Base-by-base conservation (phyloP, 352 stramenopile species). In the Pythium coloratum region DNA sequence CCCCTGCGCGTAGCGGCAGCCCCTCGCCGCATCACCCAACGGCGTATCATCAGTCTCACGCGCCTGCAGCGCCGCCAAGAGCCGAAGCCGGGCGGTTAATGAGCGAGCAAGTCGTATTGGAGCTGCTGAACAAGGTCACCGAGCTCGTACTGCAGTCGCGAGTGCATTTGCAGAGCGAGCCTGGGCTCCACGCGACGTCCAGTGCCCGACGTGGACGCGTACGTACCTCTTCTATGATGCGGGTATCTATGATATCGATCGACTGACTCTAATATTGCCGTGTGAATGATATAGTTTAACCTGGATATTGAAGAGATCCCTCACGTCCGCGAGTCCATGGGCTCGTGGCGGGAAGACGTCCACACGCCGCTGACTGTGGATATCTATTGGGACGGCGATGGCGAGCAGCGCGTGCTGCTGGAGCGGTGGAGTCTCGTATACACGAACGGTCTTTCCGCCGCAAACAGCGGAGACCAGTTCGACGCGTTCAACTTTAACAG, bases 91-190 rank as follows among this genome's bases (percentile, higher is more conserved):
- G 86, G 1, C 78, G 86, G 12, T 64, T 81, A 50, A 94, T 94
- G 59, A 94, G 86, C 2, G 88, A 96, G 64, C 86, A 93, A 57
- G 86, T 94, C 40, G 85, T 96, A 66, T 73, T 94, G 8, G 88
- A 96, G 57, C 91, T 91, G 59, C 70, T 94, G 3, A 92, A 90
- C 72, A 96, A 96, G 67, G 78, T 80, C 3, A 80, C 88, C 1
- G 88, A 96, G 64, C 79, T 96, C 46, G 84, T 96, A 40, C 66
- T 94, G 28, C 86, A 93, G 72, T 92, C 82, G 63, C 84, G 88
- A 63, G 84, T 93, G 26, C 82, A 89, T 59, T 76, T 93, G 34
- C 76, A 85, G 59, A 62, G 77, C 20, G 81, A 91, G 33, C 62
- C 80, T 0, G 79, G 83, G 20, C 38, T 74, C 13, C 53, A 62